Evolutionary conservation across 2,329 filamentous ascomycete species (phyloP), one percentile per base, ranked within the genome.

Genomic region (Escovopsis weberi): DNA sequence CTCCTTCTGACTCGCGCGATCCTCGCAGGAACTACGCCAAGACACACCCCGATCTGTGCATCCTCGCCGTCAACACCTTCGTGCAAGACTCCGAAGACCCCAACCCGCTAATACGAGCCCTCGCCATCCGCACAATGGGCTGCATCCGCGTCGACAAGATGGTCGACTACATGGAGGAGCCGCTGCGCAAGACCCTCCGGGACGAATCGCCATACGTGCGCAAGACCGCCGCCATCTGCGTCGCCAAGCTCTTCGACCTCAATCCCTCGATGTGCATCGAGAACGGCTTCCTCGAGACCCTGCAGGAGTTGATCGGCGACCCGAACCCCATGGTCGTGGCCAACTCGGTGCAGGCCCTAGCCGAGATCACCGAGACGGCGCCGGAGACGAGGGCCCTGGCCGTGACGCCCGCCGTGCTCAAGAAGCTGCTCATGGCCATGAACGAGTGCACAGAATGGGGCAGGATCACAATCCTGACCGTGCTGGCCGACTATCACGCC

Each of bases 371-470:
- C 53, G 88, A 98, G 59, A 78, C 85, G 1, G 84, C 88, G 1
- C 91, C 91, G 10, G 89, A 96, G 60, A 95, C 88, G 1, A 79
- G 78, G 48, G 91, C 89, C 4, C 69, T 98, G 43, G 71, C 85
- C 39, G 82, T 98, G 47, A 93, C 83, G 2, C 74, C 85, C 2
- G 72, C 78, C 46, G 89, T 80, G 3, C 68, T 98, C 49, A 95
- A 95, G 70, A 98, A 96, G 67, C 78, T 98, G 64, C 69, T 98
- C 38, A 85, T 96, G 78, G 91, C 91, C 1, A 68, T 98, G 53
- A 96, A 94, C 56, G 91, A 98, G 62, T 98, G 91, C 59, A 98
- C 91, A 1, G 91, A 98, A 67, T 98, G 91, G 91, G 91, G 91
- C 12, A 72, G 91, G 51, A 88, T 98, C 30, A 96, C 88, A 1